Conservation (phyloP, 352 stramenopile species). For the Pythium rhizo-oryzae region DNA sequence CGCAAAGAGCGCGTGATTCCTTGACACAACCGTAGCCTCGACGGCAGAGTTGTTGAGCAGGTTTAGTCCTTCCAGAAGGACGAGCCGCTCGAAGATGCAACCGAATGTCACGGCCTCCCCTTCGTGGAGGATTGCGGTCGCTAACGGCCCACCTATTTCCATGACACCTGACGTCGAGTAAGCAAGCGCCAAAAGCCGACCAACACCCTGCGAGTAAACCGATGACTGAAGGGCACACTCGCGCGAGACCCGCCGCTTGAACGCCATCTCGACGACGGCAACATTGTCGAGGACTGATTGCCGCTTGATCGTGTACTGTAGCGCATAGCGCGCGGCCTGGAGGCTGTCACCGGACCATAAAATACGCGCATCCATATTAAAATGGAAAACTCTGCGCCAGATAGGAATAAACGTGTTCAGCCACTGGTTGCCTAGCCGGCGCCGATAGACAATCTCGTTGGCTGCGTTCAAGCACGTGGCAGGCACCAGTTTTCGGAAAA, state of each 20-base stretch:
- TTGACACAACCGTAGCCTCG: constrained; percentile 16
- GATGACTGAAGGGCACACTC: constrained; percentile 4
- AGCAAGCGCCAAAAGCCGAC: constrained; percentile 14
- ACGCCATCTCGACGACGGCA: constrained; percentile 29
- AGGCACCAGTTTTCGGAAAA: constrained; percentile 20
- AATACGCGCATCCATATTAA: constrained; percentile 24
- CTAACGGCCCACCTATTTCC: constrained; percentile 27
- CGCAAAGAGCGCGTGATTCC: constrained; percentile 9
- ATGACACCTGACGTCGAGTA: constrained; percentile 23
- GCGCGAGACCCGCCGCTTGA: constrained; percentile 20
- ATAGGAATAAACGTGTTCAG: background rate
- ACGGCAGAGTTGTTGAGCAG: constrained; percentile 22
- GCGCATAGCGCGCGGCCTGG: constrained; percentile 22
- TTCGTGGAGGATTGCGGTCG: constrained; percentile 20
- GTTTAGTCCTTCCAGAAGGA: constrained; percentile 21
- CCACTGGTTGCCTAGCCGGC: background rate
- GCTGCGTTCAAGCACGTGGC: constrained; percentile 9
- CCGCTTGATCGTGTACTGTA: constrained; percentile 30
- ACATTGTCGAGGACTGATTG: constrained; percentile 32
- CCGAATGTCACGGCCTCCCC: background rate
- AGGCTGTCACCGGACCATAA: constrained; percentile 21
- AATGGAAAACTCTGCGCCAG: background rate
- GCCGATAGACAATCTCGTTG: background rate
- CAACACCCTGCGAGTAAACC: constrained; percentile 16
- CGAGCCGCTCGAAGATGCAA: background rate